Evolutionary conservation across 345 rosid species (phyloP).

Genomic region (Citropsis articulata): DNA sequence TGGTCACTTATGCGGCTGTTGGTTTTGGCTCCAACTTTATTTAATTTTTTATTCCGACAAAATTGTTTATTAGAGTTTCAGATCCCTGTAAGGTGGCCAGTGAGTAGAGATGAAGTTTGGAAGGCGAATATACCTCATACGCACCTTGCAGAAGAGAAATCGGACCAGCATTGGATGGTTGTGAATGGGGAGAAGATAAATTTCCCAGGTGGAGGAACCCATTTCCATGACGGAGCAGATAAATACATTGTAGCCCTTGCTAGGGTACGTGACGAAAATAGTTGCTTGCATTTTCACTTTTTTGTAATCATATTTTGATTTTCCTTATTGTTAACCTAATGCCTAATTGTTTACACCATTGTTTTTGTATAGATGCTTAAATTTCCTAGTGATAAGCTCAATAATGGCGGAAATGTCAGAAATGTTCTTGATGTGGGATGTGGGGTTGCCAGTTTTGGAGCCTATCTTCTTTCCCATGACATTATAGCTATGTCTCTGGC

Average conservation of each 20-base stretch:
- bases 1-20: slow-evolving; percentile 3
- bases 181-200: slow-evolving; percentile 90
- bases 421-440: slow-evolving; percentile 97
- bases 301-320: not conserved
- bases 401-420: slow-evolving; percentile 75
- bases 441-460: slow-evolving; percentile 99
- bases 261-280: slow-evolving; percentile 40
- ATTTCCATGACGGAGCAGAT: slow-evolving; percentile 94
- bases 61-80: slow-evolving; percentile 53
- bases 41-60: slow-evolving; percentile 34
- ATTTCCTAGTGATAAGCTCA: slow-evolving; percentile 81
- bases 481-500: slow-evolving; percentile 94
- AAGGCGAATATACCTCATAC: slow-evolving; percentile 94
- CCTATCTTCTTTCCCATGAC: slow-evolving; percentile 81
- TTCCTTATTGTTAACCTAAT: slow-evolving; percentile 20
- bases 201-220: slow-evolving; percentile 99
- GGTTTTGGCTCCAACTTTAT: slow-evolving; percentile 10
- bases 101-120: slow-evolving; percentile 97
- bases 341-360: slow-evolving; percentile 29
- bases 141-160: slow-evolving; percentile 92
- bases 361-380: slow-evolving; percentile 80
- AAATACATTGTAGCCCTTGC: slow-evolving; percentile 87
- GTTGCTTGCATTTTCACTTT: not conserved
- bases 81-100: slow-evolving; percentile 95
- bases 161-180: slow-evolving; percentile 99